Evolutionary conservation across 2,329 filamentous ascomycete species (phyloP), one percentile per base, ranked within the genome.

Genomic region (Colletotrichum tamarilloi): DNA sequence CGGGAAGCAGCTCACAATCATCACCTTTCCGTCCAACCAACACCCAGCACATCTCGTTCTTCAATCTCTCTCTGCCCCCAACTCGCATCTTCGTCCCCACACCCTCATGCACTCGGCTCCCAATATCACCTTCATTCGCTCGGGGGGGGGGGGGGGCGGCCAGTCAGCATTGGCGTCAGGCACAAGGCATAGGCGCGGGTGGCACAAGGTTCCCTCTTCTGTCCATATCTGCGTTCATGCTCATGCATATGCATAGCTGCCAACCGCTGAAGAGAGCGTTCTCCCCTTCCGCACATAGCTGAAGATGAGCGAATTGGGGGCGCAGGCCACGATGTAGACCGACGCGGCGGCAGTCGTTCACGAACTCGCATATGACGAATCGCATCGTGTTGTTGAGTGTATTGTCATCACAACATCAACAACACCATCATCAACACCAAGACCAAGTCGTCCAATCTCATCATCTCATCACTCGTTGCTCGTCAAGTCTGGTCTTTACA

Each of bases 261-360:
- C 52, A 72, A 59, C 69, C 65, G 65, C 65, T 68, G 59, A 72
- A 72, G 69, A 71, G 56, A 16, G 22, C 16, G 24, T 46, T n/a
- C 8, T 46, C 49, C 24, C 19, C 30, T 32, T 30, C 57, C 35
- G 11, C 59, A 19, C 28, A 19, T 28, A 69, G 35, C 28, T 42
- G 5, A 52, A 4, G 26, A 32, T 19, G 22, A 7, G 5, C 30
- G 30, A 14, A 30, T 22, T 30, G 26, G 46, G 46, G 62, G 49
- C 28, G 46, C n/a, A 19, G n/a, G 14, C 38, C 19, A 14, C 4
- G 26, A 24, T 28, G 57, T 4, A 38, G 32, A 38, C 28, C 22
- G 12, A 32, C 12, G 53, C 53, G 24, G 26, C 26, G n/a, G 59
- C 7, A 24, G 22, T 62, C n/a, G 35, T 30, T 62, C 59, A 30